Evolutionary conservation across 2,329 filamentous ascomycete genomes (phyloP).

Genomic region (Ceratocystis variospora): DNA sequence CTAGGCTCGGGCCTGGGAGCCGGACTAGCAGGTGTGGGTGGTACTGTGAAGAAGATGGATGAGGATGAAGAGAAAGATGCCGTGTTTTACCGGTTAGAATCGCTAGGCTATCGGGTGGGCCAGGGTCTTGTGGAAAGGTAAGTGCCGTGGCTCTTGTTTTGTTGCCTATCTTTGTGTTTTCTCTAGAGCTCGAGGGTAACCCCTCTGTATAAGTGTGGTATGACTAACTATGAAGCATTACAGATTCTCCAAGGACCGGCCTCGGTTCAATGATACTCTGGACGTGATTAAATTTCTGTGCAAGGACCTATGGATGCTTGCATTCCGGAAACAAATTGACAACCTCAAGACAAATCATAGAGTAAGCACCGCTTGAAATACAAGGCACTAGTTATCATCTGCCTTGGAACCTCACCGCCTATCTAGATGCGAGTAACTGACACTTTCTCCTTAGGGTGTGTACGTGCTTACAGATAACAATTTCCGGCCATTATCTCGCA

Average conservation of each 20-base stretch:
- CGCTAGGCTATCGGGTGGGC: constrained; percentile 78
- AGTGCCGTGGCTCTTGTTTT: background rate
- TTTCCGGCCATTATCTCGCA: constrained; percentile 76
- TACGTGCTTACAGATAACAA: constrained; percentile 90
- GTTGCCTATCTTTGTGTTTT: too few relatives aligned
- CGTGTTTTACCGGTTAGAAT: constrained; percentile 72
- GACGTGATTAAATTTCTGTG: constrained; percentile 97
- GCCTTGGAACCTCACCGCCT: background rate
- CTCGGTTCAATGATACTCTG: constrained; percentile 79
- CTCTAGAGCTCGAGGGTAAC: too few relatives aligned
- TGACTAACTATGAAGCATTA: background rate
- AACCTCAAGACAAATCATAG: constrained; percentile 97
- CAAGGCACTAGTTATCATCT: background rate
- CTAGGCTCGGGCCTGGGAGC: background rate
- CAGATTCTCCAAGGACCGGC: constrained; percentile 69
- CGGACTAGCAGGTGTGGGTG: constrained; percentile 19
- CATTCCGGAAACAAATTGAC: constrained; percentile 95
- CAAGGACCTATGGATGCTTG: constrained; percentile 91
- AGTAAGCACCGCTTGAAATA: constrained; percentile 32
- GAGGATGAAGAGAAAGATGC: constrained; percentile 76
- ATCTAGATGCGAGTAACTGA: background rate
- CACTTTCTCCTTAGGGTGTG: constrained; percentile 48
- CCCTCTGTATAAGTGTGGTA: too few relatives aligned
- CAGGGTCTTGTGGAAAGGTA: constrained; percentile 84
- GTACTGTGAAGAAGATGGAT: constrained; percentile 35